Evolutionary conservation across 169 alveolate genomes (phyloP).

Genomic region (Plasmodium blacklocki): DNA sequence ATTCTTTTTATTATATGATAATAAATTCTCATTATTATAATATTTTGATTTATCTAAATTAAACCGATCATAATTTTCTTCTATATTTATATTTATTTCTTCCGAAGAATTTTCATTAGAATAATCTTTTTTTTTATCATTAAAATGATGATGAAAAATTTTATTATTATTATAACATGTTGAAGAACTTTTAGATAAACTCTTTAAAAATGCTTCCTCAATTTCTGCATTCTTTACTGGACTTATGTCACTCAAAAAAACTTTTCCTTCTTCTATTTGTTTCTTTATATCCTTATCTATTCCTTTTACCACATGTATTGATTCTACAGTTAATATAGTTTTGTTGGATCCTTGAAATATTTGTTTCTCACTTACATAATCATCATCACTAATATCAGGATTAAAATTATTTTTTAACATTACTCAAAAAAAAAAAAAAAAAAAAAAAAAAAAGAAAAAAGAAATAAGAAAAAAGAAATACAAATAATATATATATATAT

Average conservation of each 20-base stretch:
- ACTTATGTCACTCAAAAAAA: slow-evolving; percentile 58
- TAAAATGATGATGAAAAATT: not conserved
- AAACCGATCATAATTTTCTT: slow-evolving; percentile 32
- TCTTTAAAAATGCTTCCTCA: slow-evolving; percentile 70
- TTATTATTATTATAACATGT: slow-evolving; percentile 2
- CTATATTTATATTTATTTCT: slow-evolving; percentile 53
- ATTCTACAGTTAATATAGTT: slow-evolving; percentile 32
- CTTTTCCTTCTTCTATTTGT: slow-evolving; percentile 68
- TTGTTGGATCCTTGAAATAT: slow-evolving; percentile 40
- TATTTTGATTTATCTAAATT: slow-evolving; percentile 18
- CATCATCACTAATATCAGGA: slow-evolving; percentile 71
- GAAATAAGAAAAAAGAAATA: slow-evolving; percentile 16
- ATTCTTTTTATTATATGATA: not conserved
- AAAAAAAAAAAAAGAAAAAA: slow-evolving; percentile 2
- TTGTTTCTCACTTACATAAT: slow-evolving; percentile 58
- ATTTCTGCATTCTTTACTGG: slow-evolving; percentile 74
- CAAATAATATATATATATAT: not conserved
- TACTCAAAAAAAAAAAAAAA: slow-evolving; percentile 7
- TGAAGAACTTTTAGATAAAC: slow-evolving; percentile 40
- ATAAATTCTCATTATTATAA: not conserved
- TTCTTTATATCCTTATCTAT: slow-evolving; percentile 62
- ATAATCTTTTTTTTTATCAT: slow-evolving; percentile 20
- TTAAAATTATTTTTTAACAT: slow-evolving; percentile 40
- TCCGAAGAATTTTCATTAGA: slow-evolving; percentile 18
- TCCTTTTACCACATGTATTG: slow-evolving; percentile 56